phyloP scores from a whole-genome alignment of 768 basidiomycete species.

The Pholiota microspora region DNA sequence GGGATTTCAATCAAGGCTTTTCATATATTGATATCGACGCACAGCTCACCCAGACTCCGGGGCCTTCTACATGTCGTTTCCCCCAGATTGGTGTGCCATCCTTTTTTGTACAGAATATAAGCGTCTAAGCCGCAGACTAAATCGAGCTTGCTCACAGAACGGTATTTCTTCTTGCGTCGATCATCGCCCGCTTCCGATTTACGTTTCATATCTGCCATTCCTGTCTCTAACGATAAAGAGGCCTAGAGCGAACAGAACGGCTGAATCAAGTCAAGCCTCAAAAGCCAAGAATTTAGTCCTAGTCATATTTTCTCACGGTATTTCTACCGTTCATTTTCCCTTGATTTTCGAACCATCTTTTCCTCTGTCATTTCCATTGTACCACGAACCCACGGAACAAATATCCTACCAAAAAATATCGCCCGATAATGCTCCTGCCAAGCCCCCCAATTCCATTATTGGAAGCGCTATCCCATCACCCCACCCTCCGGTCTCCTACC shows the following conservation, averaged over 20 bases:
- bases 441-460: slow-evolving; percentile 42
- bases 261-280: too few relatives aligned
- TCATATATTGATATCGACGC: slow-evolving; percentile 17
- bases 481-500: slow-evolving; percentile 12
- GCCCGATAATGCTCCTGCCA: slow-evolving; percentile 51
- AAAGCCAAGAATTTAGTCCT: too few relatives aligned
- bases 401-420: slow-evolving; percentile 32
- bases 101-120: too few relatives aligned
- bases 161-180: slow-evolving; percentile 47
- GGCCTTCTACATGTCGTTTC: slow-evolving; percentile 69
- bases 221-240: background rate
- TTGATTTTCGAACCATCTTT: slow-evolving; percentile 16
- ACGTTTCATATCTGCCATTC: slow-evolving; percentile 27
- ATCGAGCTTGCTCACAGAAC: slow-evolving; percentile 53
- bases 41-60: slow-evolving; percentile 85
- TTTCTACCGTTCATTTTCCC: slow-evolving; percentile 30
- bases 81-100: slow-evolving; percentile 69
- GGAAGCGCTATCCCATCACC: slow-evolving; percentile 37
- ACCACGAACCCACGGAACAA: slow-evolving; percentile 24
- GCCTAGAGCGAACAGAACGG: background rate
- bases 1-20: background rate
- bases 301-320: slow-evolving; percentile 15
- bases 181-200: slow-evolving; percentile 26
- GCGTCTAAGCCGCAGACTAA: slow-evolving; percentile 1
- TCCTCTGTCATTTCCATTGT: slow-evolving; percentile 24